A percentile compares a stretch with the other conserved stretches of the same genome.
phyloP scores from a whole-genome alignment of 108 stramenopile genomes.

The Pseudonitzschia delicatissima region DNA sequence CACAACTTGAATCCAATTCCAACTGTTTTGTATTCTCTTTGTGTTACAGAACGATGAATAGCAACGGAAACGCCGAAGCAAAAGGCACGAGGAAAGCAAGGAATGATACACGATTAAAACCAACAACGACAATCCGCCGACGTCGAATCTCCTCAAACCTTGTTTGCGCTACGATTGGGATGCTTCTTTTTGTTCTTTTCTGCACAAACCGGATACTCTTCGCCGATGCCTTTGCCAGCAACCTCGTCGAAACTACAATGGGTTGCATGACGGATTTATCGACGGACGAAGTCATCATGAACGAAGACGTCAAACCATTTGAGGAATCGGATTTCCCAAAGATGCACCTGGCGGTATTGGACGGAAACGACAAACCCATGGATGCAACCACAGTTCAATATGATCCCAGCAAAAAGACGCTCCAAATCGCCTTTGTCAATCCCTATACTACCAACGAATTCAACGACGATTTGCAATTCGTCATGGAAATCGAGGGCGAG shows the following conservation, averaged over 20 bases:
- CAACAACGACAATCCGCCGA: too few relatives aligned
- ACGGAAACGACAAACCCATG: constrained; percentile 14
- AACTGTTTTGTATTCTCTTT: too few relatives aligned
- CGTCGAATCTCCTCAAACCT: too few relatives aligned
- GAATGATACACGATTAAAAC: too few relatives aligned
- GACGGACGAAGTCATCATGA: constrained; percentile 73
- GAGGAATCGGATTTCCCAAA: constrained; percentile 43
- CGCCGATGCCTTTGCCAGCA: constrained; percentile 29
- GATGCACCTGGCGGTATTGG: constrained; percentile 42
- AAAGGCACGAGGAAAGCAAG: too few relatives aligned
- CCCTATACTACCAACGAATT: constrained; percentile 35
- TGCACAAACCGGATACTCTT: background rate
- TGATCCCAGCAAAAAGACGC: background rate
- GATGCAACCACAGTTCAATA: constrained; percentile 25
- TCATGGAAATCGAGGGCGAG: constrained; percentile 43
- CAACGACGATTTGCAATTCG: constrained; percentile 54
- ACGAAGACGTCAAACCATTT: constrained; percentile 39
- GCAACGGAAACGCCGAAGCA: too few relatives aligned
- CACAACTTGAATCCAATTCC: too few relatives aligned
- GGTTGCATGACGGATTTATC: constrained; percentile 48
- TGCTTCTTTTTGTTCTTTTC: background rate
- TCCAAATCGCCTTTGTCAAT: constrained; percentile 42
- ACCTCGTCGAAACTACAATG: constrained; percentile 21
- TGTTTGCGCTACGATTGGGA: too few relatives aligned
- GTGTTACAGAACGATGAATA: too few relatives aligned